Conservation (phyloP, 2,329 filamentous ascomycete species). For the Triangularia verruculosa region DNA sequence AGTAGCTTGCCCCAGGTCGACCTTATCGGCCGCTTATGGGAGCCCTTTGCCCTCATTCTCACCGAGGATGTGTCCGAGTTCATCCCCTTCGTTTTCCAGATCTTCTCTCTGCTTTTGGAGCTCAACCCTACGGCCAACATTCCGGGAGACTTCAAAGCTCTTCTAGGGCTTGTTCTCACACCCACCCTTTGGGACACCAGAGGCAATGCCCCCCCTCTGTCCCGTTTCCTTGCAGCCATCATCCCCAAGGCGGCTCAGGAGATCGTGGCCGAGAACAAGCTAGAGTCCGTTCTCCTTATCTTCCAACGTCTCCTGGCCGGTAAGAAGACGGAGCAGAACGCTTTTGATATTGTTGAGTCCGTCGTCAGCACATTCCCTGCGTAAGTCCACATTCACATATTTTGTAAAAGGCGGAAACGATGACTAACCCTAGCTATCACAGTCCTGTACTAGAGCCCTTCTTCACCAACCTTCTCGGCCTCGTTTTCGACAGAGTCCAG, state of each 20-base stretch:
- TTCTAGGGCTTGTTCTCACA: conserved; percentile 75
- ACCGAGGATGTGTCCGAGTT: conserved; percentile 90
- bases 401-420: neutral
- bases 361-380: conserved; percentile 70
- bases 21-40: conserved; percentile 78
- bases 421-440: conserved; percentile 22
- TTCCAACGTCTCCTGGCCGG: conserved; percentile 85
- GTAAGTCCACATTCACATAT: conserved; percentile 43
- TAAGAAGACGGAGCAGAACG: conserved; percentile 81
- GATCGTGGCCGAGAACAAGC: conserved; percentile 74
- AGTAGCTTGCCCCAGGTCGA: conserved; percentile 62
- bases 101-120: conserved; percentile 87
- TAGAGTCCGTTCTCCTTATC: conserved; percentile 87
- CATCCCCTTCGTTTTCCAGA: conserved; percentile 92
- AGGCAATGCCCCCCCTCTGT: conserved; percentile 89
- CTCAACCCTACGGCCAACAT: conserved; percentile 76
- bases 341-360: conserved; percentile 86
- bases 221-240: conserved; percentile 78
- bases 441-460: conserved; percentile 68
- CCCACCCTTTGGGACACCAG: conserved; percentile 87
- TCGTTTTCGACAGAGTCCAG: conserved; percentile 78
- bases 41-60: conserved; percentile 77
- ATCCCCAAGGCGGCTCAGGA: conserved; percentile 71
- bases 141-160: conserved; percentile 73
- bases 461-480: conserved; percentile 73